Evolutionary conservation across 2,329 filamentous ascomycete species (phyloP).

Genomic region (Incumbomyces lentus): DNA sequence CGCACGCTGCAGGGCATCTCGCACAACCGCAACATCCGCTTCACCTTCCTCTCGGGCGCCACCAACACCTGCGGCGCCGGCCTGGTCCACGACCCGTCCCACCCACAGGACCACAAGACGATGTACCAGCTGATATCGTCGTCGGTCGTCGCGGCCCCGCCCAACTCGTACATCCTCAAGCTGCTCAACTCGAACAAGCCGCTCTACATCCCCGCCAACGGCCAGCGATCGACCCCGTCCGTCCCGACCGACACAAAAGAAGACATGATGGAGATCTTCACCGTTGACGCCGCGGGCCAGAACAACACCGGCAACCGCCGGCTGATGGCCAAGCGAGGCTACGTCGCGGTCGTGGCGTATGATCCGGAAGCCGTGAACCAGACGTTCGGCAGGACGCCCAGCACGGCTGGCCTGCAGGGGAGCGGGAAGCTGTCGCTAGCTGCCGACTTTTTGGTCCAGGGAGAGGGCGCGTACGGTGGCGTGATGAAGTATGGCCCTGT

Average conservation of each 20-base stretch:
- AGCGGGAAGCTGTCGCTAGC: slow-evolving; percentile 65
- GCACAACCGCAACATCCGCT: slow-evolving; percentile 87
- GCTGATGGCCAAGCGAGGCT: slow-evolving; percentile 87
- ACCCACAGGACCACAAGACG: slow-evolving; percentile 90
- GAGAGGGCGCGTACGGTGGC: slow-evolving; percentile 36
- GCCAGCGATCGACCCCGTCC: slow-evolving; percentile 56
- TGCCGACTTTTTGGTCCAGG: slow-evolving; percentile 90
- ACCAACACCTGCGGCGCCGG: slow-evolving; percentile 89
- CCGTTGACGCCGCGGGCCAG: slow-evolving; percentile 78
- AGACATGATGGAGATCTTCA: slow-evolving; percentile 99
- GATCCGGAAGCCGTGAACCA: slow-evolving; percentile 67
- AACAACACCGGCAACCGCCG: slow-evolving; percentile 68
- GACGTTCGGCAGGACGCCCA: slow-evolving; percentile 25
- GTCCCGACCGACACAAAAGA: slow-evolving; percentile 83
- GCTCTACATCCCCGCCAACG: slow-evolving; percentile 83
- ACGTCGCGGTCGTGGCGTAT: slow-evolving; percentile 85
- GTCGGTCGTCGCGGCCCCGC: slow-evolving; percentile 81
- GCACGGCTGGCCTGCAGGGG: slow-evolving; percentile 32
- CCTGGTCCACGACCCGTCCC: slow-evolving; percentile 83
- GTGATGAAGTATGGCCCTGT: slow-evolving; percentile 96
- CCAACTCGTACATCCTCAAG: slow-evolving; percentile 76
- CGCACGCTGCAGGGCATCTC: slow-evolving; percentile 90
- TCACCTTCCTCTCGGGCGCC: slow-evolving; percentile 88
- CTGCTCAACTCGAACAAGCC: slow-evolving; percentile 79
- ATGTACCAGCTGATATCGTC: slow-evolving; percentile 98